Base-by-base conservation (phyloP, 1,284 basidiomycete genomes). In the Pterulicium gracile region DNA sequence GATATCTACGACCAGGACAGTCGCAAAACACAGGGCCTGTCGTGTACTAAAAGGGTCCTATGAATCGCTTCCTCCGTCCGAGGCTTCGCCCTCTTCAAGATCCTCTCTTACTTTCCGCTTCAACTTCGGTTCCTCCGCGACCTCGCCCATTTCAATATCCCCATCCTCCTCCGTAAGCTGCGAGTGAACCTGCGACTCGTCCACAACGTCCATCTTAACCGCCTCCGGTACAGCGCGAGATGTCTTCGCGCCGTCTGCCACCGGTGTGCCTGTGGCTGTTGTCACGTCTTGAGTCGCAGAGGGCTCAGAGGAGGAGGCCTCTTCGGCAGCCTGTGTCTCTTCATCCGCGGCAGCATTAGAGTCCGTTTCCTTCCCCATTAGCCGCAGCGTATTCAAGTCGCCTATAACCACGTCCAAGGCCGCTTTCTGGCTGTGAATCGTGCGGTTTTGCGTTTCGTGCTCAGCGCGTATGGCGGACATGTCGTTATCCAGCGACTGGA, bases 91-190 rank as follows among this genome's bases (percentile, higher is more conserved):
- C 64, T 89, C 86, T 56, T 89, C 87, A 50, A 87, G 61, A 47
- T 89, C 87, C 55, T 87, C 84, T 49, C 73, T 65, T 36, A 60
- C 48, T 51, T 74, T 79, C 59, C 68, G 77, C 59, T 74, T 58
- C 24, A 34, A 34, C 18, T 17, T 15, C 3, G 73, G 74, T 46
- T 77, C 75, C 58, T 88, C 85, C 49, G 81, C 79, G 2, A 88
- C 73, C 58, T 88, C 85, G n/a, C 85, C 85, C 85, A 88, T 88
- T 61, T 88, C 85, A 49, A 88, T 86, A 52, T 88, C 84, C 51
- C 83, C 75, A 43, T 73, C 72, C 17, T 61, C 62, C 32, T 58
- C 54, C n/a, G 27, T 32, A n/a, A 32, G 27, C n/a, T 32, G 27
- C 7, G 27, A 32, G 10, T 10, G n/a, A 10, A 32, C 27, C 27